Evolutionary conservation across 345 rosid genomes (phyloP), one percentile per base, ranked within the genome.

Genomic region (Noccaea bulbosa): DNA sequence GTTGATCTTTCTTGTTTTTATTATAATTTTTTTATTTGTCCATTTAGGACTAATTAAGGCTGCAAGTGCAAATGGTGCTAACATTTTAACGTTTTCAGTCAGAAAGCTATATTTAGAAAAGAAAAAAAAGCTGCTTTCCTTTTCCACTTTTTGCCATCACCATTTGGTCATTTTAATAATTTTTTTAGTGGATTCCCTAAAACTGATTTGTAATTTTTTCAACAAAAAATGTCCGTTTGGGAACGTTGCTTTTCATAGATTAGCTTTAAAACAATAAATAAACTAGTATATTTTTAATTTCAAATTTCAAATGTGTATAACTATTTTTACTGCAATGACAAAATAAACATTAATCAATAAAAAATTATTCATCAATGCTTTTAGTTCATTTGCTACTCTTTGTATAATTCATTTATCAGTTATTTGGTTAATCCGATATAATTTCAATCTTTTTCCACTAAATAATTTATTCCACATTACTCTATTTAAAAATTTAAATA

Each of bases 61-160:
- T 64, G 76, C 76, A 44, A 63, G 63, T 54, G 57, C 76, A 44
- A 53, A 72, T 54, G 57, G 35, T 64, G 70, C 10, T 2, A 64
- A n/a, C 11, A 22, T 17, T 32, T 55, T 35, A 55, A 11, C 41
- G 49, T 54, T 44, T 53, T 64, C 11, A 11, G 54, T 55, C 34
- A 37, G 64, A 71, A 64, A 55, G 76, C 22, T 45, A n/a, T 45
- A 53, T 44, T 62, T 53, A 24, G 22, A 54, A 54, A 34, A 11
- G 30, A 27, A 27, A 27, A 27, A 27, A 34, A 62, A 41, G 46
- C 76, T 72, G 57, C 1, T 43, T 41, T 71, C 16, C 5, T 38
- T 40, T n/a, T n/a, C n/a, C n/a, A n/a, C n/a, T n/a, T n/a, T 32
- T 11, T 45, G 15, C 7, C 10, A 11, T 37, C 47, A 49, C 7